Conservation (phyloP, 257 asterid species). For the Plantago major region DNA sequence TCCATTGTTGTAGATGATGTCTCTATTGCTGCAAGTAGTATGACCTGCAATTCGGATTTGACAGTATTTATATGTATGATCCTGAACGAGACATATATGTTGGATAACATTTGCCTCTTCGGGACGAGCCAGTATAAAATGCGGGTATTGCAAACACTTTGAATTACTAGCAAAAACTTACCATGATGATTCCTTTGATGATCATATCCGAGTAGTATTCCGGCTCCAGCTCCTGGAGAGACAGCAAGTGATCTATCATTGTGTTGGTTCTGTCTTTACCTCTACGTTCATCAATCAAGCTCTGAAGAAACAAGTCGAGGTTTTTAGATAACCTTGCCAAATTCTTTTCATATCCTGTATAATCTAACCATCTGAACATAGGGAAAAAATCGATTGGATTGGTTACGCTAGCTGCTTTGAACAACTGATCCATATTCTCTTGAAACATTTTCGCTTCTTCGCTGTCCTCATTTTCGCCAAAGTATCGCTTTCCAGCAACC, state of each 20-base stretch:
- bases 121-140: too few relatives aligned
- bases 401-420: slow-evolving; percentile 9
- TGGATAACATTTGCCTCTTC: too few relatives aligned
- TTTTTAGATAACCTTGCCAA: slow-evolving; percentile 2
- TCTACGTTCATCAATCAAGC: slow-evolving; percentile 24
- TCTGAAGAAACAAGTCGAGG: slow-evolving; percentile 22
- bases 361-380: slow-evolving; percentile 28
- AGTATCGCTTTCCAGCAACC: slow-evolving; percentile 28
- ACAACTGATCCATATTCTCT: slow-evolving; percentile 14
- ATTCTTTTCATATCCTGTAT: slow-evolving; percentile 14
- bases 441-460: slow-evolving; percentile 4
- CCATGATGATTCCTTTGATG: slow-evolving; percentile 23
- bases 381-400: slow-evolving; percentile 29
- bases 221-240: slow-evolving; percentile 24
- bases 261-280: slow-evolving; percentile 4
- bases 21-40: slow-evolving; percentile 19
- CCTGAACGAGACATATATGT: too few relatives aligned
- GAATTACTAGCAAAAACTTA: not conserved
- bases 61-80: too few relatives aligned
- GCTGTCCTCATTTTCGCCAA: not conserved
- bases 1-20: slow-evolving; percentile 20
- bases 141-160: too few relatives aligned
- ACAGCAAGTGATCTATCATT: slow-evolving; percentile 25
- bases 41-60: not conserved
- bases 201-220: slow-evolving; percentile 21